Evolutionary conservation across 345 rosid genomes (phyloP), one percentile per base, ranked within the genome.

Genomic region (Arabis alpina): DNA sequence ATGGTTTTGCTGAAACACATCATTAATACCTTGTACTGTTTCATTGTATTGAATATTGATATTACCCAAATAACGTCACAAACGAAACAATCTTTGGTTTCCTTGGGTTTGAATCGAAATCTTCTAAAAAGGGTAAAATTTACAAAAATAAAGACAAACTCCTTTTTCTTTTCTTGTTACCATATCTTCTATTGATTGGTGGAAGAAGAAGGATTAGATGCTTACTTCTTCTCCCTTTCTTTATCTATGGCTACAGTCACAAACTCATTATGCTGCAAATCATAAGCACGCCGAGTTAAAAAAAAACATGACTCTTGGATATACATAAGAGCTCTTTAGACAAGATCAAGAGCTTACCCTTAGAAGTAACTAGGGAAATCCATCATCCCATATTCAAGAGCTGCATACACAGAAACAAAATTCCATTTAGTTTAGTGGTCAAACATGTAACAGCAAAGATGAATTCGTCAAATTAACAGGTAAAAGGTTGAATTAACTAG

Each of bases 321-420:
- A 6, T 6, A 34, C 37, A 6, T 28, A 28, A 28, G 4, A 3
- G 32, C 32, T 28, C 32, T 28, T 28, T 34, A 34, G 37, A 34
- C 37, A 34, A 34, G 37, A 34, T 34, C 37, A 34, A 34, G 37
- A 34, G 52, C 53, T 1, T 75, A 68, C 65, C 74, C 11, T 63
- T 62, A 68, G 6, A 75, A 75, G 71, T 75, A 75, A 49, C 49
- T 75, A 4, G 79, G 71, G 32, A 69, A 63, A 40, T 69, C 79
- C 75, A 75, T 75, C 70, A 75, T 47, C 40, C 79, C 75, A 24
- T 68, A 75, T 12, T 75, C 74, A 4, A 75, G 71, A 54, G 48
- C 79, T 75, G 79, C 79, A 50, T 25, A 69, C 6, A 75, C 36
- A 67, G 2, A 37, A 8, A 45, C 68, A 8, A 36, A 36, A 34